Percentiles rank a stretch among this genome's conserved stretches.
phyloP scores from a whole-genome alignment of 164 flowering plant species.

The Umbellularia californica region DNA sequence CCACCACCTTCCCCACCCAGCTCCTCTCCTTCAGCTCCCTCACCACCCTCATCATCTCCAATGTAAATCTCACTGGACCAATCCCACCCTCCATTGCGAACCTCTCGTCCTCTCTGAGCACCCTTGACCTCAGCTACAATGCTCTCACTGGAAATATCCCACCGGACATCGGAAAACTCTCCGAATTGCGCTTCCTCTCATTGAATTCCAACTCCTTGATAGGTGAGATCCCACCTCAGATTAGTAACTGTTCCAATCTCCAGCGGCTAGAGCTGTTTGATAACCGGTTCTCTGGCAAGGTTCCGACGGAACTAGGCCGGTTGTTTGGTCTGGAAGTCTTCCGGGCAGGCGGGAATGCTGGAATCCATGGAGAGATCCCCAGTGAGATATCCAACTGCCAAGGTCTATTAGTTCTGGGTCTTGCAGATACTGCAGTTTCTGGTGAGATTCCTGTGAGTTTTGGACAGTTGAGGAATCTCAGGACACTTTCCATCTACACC shows the following conservation, averaged over 20 bases:
- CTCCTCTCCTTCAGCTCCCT: conserved; percentile 35
- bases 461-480: conserved; percentile 44
- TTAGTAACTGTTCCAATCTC: conserved; percentile 45
- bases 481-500: conserved; percentile 49
- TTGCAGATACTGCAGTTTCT: conserved; percentile 52
- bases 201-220: conserved; percentile 38
- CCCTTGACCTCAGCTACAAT: conserved; percentile 53
- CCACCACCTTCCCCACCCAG: conserved; percentile 38
- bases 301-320: conserved; percentile 40
- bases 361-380: conserved; percentile 51
- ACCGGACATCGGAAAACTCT: conserved; percentile 33
- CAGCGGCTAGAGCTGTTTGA: conserved; percentile 41
- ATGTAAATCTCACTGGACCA: conserved; percentile 44
- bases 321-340: conserved; percentile 36
- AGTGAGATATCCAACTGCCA: conserved; percentile 42
- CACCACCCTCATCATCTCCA: conserved; percentile 32
- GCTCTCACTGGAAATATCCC: conserved; percentile 41
- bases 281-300: conserved; percentile 44
- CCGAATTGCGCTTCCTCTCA: conserved; percentile 25
- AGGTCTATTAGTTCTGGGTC: conserved; percentile 36
- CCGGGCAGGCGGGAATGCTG: conserved; percentile 52
- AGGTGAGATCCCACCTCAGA: conserved; percentile 38
- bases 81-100: conserved; percentile 43
- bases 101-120: conserved; percentile 25
- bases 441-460: conserved; percentile 46